phyloP scores from a whole-genome alignment of 306 rosid species.

The Neltuma alba region DNA sequence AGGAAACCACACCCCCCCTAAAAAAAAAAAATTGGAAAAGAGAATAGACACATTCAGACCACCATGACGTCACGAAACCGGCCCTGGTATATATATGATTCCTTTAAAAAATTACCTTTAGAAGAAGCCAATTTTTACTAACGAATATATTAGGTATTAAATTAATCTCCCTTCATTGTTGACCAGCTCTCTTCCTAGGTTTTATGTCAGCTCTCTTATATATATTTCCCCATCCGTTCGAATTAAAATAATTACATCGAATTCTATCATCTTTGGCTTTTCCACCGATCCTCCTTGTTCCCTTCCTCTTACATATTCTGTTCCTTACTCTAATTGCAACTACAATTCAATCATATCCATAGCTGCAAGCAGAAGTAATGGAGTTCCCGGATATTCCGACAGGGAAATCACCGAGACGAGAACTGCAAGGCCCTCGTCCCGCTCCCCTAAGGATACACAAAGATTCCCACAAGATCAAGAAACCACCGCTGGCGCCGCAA shows the following conservation, averaged over 20 bases:
- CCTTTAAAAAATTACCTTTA: constrained; percentile 5
- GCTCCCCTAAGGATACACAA: constrained; percentile 60
- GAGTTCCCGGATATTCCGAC: constrained; percentile 20
- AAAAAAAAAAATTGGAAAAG: no score
- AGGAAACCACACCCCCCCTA: no score
- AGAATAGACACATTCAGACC: constrained; percentile 35
- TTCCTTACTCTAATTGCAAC: not conserved
- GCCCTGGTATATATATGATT: constrained; percentile 9
- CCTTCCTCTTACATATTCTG: not conserved
- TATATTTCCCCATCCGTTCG: not conserved
- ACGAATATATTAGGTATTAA: constrained; percentile 5
- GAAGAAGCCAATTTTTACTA: constrained; percentile 32
- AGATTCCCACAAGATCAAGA: constrained; percentile 66
- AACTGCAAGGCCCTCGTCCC: constrained; percentile 74
- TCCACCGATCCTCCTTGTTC: not conserved
- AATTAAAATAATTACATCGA: not conserved
- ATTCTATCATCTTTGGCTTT: not conserved
- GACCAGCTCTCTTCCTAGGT: constrained; percentile 28
- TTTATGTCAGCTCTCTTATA: constrained; percentile 15
- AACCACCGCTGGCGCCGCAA: constrained; percentile 48
- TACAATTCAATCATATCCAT: not conserved
- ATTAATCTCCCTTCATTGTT: constrained; percentile 30
- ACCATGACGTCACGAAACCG: constrained; percentile 42
- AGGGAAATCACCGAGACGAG: constrained; percentile 51
- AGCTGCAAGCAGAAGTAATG: not conserved